A percentile compares a stretch with the other conserved stretches of the same genome.
Conservation (phyloP, 805 yeast species). For the Maudiozyma barnettii region DNA sequence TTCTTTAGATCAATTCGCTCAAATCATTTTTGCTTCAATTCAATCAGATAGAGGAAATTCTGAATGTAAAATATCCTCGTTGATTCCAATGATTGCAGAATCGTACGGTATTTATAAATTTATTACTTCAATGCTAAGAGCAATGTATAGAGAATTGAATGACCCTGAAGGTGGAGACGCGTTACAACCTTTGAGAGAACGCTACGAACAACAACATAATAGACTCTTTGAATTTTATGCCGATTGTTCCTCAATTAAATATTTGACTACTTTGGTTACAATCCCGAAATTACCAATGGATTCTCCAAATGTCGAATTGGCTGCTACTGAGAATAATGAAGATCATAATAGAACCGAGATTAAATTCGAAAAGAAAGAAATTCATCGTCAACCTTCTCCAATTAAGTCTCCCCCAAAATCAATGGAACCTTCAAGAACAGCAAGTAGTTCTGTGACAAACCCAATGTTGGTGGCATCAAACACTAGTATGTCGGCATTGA, state of each 20-base stretch:
- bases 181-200: slow-evolving; percentile 58
- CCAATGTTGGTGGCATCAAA: slow-evolving; percentile 5
- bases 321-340: slow-evolving; percentile 20
- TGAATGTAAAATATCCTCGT: slow-evolving; percentile 76
- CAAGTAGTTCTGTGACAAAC: slow-evolving; percentile 2
- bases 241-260: slow-evolving; percentile 79
- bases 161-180: slow-evolving; percentile 50
- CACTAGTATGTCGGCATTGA: slow-evolving; percentile 5
- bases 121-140: slow-evolving; percentile 81
- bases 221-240: slow-evolving; percentile 75
- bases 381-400: slow-evolving; percentile 1
- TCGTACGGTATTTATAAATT: slow-evolving; percentile 89
- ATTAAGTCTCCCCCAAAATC: not conserved
- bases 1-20: slow-evolving; percentile 66
- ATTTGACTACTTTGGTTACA: slow-evolving; percentile 64
- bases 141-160: slow-evolving; percentile 62
- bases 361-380: slow-evolving; percentile 6
- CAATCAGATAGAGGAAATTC: slow-evolving; percentile 40
- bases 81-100: slow-evolving; percentile 86
- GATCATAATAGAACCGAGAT: slow-evolving; percentile 8
- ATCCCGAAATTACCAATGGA: slow-evolving; percentile 31
- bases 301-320: slow-evolving; percentile 27
- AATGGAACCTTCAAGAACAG: not conserved
- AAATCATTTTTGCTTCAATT: slow-evolving; percentile 63
- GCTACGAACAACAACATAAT: slow-evolving; percentile 61